Conservation (phyloP, 1,284 basidiomycete species). For the Tetrapyrgos nigripes region DNA sequence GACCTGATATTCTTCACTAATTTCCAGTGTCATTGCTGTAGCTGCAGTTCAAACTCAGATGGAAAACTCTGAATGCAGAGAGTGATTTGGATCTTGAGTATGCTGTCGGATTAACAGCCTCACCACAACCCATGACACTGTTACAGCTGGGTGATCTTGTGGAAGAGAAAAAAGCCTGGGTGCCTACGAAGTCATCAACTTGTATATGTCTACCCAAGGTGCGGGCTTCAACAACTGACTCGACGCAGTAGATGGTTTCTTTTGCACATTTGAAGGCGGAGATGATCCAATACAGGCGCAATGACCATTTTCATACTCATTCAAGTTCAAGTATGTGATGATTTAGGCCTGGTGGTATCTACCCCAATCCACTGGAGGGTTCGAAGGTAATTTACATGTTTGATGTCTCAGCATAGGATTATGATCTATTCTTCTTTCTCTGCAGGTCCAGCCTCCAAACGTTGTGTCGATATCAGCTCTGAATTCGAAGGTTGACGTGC, state of each 20-base stretch:
- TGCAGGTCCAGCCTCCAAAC: constrained; percentile 47
- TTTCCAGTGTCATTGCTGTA: not conserved
- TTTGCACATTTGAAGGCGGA: constrained; percentile 67
- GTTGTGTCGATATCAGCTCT: constrained; percentile 64
- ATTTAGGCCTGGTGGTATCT: constrained; percentile 34
- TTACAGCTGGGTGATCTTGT: constrained; percentile 55
- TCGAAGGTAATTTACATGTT: constrained; percentile 9
- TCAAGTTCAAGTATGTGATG: not conserved
- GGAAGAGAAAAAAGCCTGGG: constrained; percentile 33
- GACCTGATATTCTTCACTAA: not conserved
- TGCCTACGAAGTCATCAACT: not conserved
- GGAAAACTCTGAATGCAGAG: constrained; percentile 53
- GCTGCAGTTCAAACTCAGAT: constrained; percentile 31
- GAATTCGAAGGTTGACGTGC: no score
- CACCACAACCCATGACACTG: constrained; percentile 47
- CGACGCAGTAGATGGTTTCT: constrained; percentile 46
- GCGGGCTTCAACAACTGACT: constrained; percentile 45
- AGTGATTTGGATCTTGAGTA: constrained; percentile 60
- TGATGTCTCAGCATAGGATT: no score
- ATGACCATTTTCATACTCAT: no score
- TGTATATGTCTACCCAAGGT: constrained; percentile 27
- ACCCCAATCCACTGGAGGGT: constrained; percentile 27
- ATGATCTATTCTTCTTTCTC: not conserved
- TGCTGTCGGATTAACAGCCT: constrained; percentile 52
- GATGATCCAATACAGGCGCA: constrained; percentile 51